Base-by-base conservation (phyloP, 2,329 filamentous ascomycete species). In the Rhytidhysteron rufulum region DNA sequence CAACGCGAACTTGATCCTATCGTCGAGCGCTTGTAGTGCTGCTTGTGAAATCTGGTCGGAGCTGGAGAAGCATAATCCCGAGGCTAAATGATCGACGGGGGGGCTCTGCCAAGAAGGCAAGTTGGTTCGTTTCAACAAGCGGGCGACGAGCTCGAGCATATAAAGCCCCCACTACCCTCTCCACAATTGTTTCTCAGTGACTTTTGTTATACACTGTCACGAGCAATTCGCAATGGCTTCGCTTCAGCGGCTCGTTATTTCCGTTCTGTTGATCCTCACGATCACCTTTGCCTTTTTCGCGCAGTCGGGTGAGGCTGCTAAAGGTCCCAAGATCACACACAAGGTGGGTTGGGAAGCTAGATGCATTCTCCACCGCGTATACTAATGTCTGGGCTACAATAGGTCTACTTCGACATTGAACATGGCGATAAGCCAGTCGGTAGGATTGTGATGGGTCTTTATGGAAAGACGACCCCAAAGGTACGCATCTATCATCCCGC, bases 311-410 rank as follows among this genome's bases (percentile, higher is more conserved):
- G 81, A 86, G 55, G 86, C 86, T 40, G 75, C 75, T 52, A 88
- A 91, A 74, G 91, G 93, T 34, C 91, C 88, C 49, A 94, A 93
- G 82, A 91, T 96, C 74, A 96, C 90, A 58, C 77, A 87, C 77
- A 95, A 95, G 82, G 88, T 79, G 64, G 43, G 54, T 31, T 33
- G 31, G 15, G 11, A 31, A 18, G 25, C 19, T 22, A 29, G 18
- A 30, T 18, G 5, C 9, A 24, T 39, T 20, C 11, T 34, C 9
- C 24, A 37, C 17, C 20, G n/a, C 15, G 30, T 11, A 13, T 18
- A 34, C 15, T 43, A 37, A 16, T 21, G 32, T 33, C 18, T 5
- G 33, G 22, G 30, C 31, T 39, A 22, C 15, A 17, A 48, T 45
- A 74, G 77, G 79, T 93, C 70, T 93, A 81, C 77, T 91, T 94